A percentile compares a stretch with the other conserved stretches of the same genome.
phyloP scores from a whole-genome alignment of 2,329 filamentous ascomycete species.

The Aschersonia sp. region DNA sequence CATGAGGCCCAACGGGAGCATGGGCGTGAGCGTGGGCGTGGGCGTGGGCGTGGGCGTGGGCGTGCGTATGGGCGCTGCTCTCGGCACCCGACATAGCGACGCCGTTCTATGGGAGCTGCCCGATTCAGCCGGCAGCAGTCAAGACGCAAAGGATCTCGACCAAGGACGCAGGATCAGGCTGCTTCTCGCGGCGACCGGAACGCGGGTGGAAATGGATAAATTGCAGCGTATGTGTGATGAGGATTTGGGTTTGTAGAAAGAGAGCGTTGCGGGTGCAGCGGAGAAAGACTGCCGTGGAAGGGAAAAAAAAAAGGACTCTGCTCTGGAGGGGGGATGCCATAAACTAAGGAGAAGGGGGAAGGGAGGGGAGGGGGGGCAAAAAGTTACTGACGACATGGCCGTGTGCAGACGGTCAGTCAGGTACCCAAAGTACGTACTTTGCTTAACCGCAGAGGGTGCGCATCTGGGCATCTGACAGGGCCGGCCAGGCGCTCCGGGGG shows the following conservation, averaged over 20 bases:
- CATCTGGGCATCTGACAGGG: too few relatives aligned
- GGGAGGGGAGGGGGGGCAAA: neutral
- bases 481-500: too few relatives aligned
- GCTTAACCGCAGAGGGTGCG: too few relatives aligned
- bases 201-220: too few relatives aligned
- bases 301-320: neutral
- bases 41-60: constrained; percentile 7
- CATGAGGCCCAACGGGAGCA: constrained; percentile 6
- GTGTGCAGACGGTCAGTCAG: neutral
- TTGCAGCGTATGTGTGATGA: too few relatives aligned
- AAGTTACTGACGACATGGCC: neutral
- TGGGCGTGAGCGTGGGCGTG: constrained; percentile 5
- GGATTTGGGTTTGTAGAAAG: too few relatives aligned
- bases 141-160: too few relatives aligned
- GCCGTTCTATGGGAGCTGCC: constrained; percentile 1
- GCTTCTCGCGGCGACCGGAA: too few relatives aligned
- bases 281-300: neutral
- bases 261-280: too few relatives aligned
- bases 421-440: too few relatives aligned
- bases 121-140: neutral
- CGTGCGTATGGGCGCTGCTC: constrained; percentile 13
- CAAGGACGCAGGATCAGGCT: too few relatives aligned
- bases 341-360: neutral
- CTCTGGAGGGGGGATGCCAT: too few relatives aligned
- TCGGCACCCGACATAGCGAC: constrained; percentile 35